Percentiles rank a stretch among this genome's conserved stretches.
phyloP scores from a whole-genome alignment of 1,284 basidiomycete genomes.

The Leccinum subrobustum region DNA sequence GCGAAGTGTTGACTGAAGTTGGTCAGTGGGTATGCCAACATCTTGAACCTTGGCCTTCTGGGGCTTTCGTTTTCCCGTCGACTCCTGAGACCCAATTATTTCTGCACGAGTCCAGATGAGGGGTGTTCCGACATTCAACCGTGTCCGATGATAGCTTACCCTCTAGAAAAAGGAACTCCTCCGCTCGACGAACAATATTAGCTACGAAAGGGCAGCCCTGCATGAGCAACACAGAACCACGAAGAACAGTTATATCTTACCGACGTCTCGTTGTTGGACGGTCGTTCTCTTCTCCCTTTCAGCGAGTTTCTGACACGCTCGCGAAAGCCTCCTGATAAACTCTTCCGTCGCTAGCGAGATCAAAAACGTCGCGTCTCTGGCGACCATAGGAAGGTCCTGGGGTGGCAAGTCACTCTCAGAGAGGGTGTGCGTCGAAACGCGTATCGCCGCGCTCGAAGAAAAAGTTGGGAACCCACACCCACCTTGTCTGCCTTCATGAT shows the following conservation, averaged over 20 bases:
- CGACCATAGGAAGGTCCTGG: conserved; percentile 71
- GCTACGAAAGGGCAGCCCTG: conserved; percentile 39
- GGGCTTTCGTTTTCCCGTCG: conserved; percentile 41
- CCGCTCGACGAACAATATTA: conserved; percentile 57
- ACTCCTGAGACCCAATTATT: conserved; percentile 51
- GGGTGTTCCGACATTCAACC: neutral
- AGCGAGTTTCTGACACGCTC: conserved; percentile 60
- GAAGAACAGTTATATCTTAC: conserved; percentile 37
- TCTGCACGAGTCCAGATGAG: conserved; percentile 37
- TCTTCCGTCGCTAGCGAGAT: conserved; percentile 78
- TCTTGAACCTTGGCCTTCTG: conserved; percentile 30
- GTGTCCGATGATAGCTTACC: conserved; percentile 46
- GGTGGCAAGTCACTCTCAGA: conserved; percentile 2
- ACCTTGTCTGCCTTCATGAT: conserved; percentile 81
- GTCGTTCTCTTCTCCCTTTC: conserved; percentile 62
- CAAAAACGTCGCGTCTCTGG: conserved; percentile 69
- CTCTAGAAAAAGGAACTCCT: conserved; percentile 75
- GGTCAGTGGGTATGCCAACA: conserved; percentile 12
- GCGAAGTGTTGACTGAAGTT: conserved; percentile 42
- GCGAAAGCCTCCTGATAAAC: conserved; percentile 65
- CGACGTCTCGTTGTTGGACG: conserved; percentile 69
- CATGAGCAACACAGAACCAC: neutral
- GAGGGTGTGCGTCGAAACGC: neutral
- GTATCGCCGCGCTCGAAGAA: neutral
- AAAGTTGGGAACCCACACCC: conserved; percentile 20